These are phyloP conservation scores for Xylaria intraflava DNA, from an alignment of 495 filamentous ascomycete genomes.

Conservation along the genomic window DNA sequence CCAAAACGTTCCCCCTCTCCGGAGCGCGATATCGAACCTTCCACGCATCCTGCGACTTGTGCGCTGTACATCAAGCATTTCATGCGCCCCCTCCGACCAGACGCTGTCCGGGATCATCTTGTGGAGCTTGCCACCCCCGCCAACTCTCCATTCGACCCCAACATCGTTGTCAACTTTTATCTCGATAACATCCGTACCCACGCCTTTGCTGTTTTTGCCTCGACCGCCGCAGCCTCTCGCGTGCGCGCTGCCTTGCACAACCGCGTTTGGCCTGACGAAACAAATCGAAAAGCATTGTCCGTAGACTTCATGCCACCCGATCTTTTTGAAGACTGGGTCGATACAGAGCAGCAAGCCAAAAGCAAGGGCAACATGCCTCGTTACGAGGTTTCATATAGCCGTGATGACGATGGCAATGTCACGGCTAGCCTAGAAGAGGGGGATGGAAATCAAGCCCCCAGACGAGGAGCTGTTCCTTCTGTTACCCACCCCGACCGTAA, in stretches of 20 bases:
- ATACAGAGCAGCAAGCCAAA: constrained; percentile 51
- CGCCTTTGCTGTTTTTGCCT: constrained; percentile 68
- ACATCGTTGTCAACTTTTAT: constrained; percentile 60
- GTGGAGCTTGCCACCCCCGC: constrained; percentile 57
- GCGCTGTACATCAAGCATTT: constrained; percentile 88
- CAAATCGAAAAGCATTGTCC: constrained; percentile 75
- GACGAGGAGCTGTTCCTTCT: constrained; percentile 12
- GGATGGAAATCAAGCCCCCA: constrained; percentile 13
- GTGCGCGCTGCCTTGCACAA: constrained; percentile 73
- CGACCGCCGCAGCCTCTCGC: constrained; percentile 62
- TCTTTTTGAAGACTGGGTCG: constrained; percentile 66
- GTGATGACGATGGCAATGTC: constrained; percentile 48
- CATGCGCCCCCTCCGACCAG: constrained; percentile 74
- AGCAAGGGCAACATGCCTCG: constrained; percentile 44
- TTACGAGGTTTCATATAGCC: constrained; percentile 38
- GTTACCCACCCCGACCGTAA: constrained; percentile 18
- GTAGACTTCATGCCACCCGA: constrained; percentile 85
- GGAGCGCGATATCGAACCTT: constrained; percentile 49
- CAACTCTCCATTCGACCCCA: constrained; percentile 40
- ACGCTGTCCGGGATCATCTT: constrained; percentile 59
- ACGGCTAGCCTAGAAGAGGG: constrained; percentile 46
- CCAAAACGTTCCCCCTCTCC: constrained; percentile 17
- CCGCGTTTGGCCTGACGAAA: constrained; percentile 79
- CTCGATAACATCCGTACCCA: constrained; percentile 84
- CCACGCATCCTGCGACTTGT: constrained; percentile 75